These are phyloP conservation scores for Fusarium fracticaudum DNA, from an alignment of 2,329 filamentous ascomycete genomes.

Conservation along the genomic window DNA sequence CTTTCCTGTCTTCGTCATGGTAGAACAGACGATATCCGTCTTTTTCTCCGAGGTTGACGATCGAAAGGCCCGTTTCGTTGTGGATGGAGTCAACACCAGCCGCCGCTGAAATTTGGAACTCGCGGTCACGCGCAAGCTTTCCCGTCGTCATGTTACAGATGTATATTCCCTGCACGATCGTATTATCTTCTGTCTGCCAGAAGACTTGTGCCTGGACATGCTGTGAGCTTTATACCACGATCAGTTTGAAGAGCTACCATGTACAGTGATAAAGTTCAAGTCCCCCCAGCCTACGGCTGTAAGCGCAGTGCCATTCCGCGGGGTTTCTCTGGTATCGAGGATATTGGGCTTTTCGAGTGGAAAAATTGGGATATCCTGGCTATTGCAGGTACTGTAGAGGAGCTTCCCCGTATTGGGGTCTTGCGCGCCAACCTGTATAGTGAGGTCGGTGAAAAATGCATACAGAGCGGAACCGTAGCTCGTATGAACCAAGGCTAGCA, in stretches of 20 bases:
- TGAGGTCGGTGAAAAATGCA: not conserved
- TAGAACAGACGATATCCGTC: slow-evolving; percentile 7
- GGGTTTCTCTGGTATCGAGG: not conserved
- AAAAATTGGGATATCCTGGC: not conserved
- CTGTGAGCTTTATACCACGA: not conserved
- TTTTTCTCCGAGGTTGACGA: not conserved
- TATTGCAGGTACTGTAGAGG: slow-evolving; percentile 1
- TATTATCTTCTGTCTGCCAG: not conserved
- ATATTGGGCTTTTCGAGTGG: not conserved
- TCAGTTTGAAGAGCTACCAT: fast-evolving
- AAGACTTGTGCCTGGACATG: not conserved
- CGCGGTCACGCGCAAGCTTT: not conserved
- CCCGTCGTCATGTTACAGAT: not conserved
- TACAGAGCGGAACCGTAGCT: not conserved
- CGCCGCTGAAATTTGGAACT: not conserved
- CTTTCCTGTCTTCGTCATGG: not conserved
- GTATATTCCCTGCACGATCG: not conserved
- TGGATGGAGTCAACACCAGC: not conserved
- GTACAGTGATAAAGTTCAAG: not conserved
- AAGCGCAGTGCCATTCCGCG: not conserved
- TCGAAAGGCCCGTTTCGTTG: not conserved
- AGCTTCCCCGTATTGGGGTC: not conserved
- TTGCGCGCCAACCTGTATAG: slow-evolving; percentile 8
- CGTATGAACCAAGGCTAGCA: not conserved
- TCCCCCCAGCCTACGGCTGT: slow-evolving; percentile 8